Base-by-base conservation (phyloP, 2,329 filamentous ascomycete species). In the Ophiocordyceps australis region DNA sequence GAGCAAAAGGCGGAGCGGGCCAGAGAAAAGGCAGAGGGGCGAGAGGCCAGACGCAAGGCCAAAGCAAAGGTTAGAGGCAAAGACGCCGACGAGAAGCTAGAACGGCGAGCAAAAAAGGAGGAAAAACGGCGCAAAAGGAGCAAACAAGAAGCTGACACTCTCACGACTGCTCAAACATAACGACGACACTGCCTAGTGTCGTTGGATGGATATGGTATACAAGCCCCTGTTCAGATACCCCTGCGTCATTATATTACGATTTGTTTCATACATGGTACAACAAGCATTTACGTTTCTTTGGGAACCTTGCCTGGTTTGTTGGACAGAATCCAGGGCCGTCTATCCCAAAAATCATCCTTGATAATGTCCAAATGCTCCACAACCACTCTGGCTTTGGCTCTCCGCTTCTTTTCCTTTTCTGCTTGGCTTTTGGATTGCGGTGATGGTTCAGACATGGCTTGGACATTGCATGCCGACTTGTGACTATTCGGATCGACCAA, bases 301-400 rank as follows among this genome's bases (percentile, higher is more conserved):
- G 72, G 72, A 38, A 74, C 57, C 41, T 67, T 75, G 14, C 76
- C 76, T 5, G 75, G 74, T 47, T 71, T 77, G 35, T 76, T 75
- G 2, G 74, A 79, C 27, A 85, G 45, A 29, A 89, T 60, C 81
- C 85, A 95, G 2, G 85, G 83, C 43, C 85, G 63, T 39, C 63
- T 65, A 35, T 81, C 65, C 89, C 89, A 98, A 45, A 98, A 98
- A 4, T 81, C 78, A 49, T 95, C 81, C 40, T 78, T 83, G 51
- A 98, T 95, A 40, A 98, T 79, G 52, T 98, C 89, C 31, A 89
- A 54, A 55, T 95, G 83, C 43, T 85, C 74, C 20, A 91, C 62
- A 19, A 80, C 67, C 23, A 98, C 73, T 26, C 65, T 65, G 1
- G 83, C 85, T 49, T 93, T 94, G 31, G 67, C 63, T 28, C 77